Evolutionary conservation across 768 basidiomycete species (phyloP), one percentile per base, ranked within the genome.

Genomic region (Kwoniella sp.): DNA sequence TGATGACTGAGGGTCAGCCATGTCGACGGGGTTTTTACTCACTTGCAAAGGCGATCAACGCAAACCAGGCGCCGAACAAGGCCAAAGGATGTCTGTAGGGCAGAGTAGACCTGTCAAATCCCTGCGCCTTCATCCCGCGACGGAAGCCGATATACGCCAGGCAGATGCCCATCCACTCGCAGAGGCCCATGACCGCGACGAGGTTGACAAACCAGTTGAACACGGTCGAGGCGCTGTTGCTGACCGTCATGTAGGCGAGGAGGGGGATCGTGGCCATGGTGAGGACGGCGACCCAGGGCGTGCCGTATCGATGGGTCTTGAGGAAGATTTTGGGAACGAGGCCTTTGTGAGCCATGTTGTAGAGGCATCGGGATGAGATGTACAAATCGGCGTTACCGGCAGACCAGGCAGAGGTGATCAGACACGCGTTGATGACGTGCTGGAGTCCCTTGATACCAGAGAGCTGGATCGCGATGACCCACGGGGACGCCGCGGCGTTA

Each of bases 81-180:
- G 73, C 54, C 11, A 50, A 43, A 15, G 46, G 74, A 86, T 85
- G 82, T 7, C 73, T 70, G 74, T 82, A 96, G 0, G 92, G 91
- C 6, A 96, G 78, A 3, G 75, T 79, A 15, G 46, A 74, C 39
- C 93, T 80, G 65, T 86, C 80, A 63, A 85, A 81, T 10, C 88
- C 87, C 69, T 96, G 93, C 1, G 70, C 82, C 68, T 85, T 84
- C 77, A 86, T 67, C 47, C 89, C 93, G 15, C 78, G 70, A 73
- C 89, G 80, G 79, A 95, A 95, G 31, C 90, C 85, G 48, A 88
- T 57, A 67, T 88, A 89, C 6, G 86, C 85, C 42, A 88, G 25
- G 47, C 77, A 79, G 68, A 90, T 89, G 40, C 82, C 84, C 53
- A 83, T 82, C 88, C 88, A 89, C 3, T 86, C 85, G 77, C 87